Base-by-base conservation (phyloP, 1,139 yeast genomes). In the Blastobotrys arbuscula region DNA sequence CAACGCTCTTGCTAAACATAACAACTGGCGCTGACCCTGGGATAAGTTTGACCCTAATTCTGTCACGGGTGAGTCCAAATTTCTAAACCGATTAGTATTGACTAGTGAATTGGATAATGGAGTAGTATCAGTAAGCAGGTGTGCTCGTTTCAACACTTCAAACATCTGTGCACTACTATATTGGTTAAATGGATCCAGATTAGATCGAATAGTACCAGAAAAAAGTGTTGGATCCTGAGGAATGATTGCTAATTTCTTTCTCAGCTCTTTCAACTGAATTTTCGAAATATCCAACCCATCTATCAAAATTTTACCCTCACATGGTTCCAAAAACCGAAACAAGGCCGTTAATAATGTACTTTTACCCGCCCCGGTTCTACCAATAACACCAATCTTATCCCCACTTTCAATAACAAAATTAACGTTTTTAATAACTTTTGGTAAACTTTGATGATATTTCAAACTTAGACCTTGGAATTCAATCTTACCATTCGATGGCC, bases 301-400 rank as follows among this genome's bases (percentile, higher is more conserved):
- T 56, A 82, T 78, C 5, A 58, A 51, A 39, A 82, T 74, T 28
- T 54, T 56, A 1, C 94, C 94, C 1, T 58, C 67, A 2, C 70
- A 70, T 0, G 88, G 77, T 58, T 84, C 90, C 47, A 84, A 73
- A 50, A 84, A 70, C 55, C 95, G 71, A 68, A 83, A 84, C 13
- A 84, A 64, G 0, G 90, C 82, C 53, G 82, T 63, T 1, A 86
- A 78, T 46, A 84, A 67, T 1, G 89, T 78, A 30, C 85, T 79
- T 62, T 84, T 84, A 20, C 94, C 94, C 0, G 92, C 89, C 39
- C 94, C 94, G 0, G 94, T 84, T 55, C 94, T 74, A 9, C 94
- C 94, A 23, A 83, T 90, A 54, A 84, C 78, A 42, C 94, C 94
- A 54, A 84, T 70, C 60, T 84, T 84, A 55, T 84, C 90, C n/a